A percentile compares a stretch with the other conserved stretches of the same genome.
Conservation (phyloP, 176 grass and related monocot genomes). For the Oryza glumipatula region DNA sequence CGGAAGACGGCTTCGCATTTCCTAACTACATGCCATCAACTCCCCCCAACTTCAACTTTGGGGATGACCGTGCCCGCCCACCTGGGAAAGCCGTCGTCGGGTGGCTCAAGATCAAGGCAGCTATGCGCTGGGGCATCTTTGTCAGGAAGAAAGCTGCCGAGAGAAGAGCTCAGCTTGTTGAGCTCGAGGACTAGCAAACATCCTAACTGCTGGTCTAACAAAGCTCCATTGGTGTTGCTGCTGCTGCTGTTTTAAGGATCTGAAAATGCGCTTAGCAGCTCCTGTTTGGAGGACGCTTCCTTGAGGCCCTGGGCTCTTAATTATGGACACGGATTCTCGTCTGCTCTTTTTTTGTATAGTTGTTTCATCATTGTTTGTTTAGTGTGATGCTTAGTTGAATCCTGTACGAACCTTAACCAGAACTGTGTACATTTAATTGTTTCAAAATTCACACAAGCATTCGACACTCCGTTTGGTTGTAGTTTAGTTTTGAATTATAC, state of each 20-base stretch:
- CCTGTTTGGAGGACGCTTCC: conserved; percentile 29
- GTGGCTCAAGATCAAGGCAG: conserved; percentile 99
- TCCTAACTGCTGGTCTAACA: conserved; percentile 7
- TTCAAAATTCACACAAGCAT: conserved; percentile 18
- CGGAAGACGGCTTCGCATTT: conserved; percentile 65
- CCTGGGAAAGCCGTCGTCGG: conserved; percentile 87
- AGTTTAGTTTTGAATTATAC: neutral
- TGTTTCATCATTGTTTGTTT: conserved; percentile 24
- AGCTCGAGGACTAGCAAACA: conserved; percentile 76
- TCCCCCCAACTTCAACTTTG: conserved; percentile 56
- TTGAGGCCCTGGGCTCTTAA: conserved; percentile 24
- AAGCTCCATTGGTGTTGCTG: neutral
- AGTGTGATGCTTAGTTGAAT: conserved; percentile 34
- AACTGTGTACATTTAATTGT: conserved; percentile 50
- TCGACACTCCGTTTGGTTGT: conserved; percentile 3
- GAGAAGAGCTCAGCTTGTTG: conserved; percentile 96
- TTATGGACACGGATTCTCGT: conserved; percentile 14
- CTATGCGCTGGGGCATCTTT: conserved; percentile 99
- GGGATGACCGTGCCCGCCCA: conserved; percentile 50
- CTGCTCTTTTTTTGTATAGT: conserved; percentile 43
- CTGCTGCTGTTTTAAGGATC: conserved; percentile 27
- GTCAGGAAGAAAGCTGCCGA: conserved; percentile 97
- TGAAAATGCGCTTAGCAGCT: conserved; percentile 7
- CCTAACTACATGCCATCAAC: conserved; percentile 53
- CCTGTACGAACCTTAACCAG: conserved; percentile 26